These are phyloP conservation scores for cucumber (Cucumis sativus) DNA, from an alignment of 306 rosid species.

Conservation along the genomic window DNA sequence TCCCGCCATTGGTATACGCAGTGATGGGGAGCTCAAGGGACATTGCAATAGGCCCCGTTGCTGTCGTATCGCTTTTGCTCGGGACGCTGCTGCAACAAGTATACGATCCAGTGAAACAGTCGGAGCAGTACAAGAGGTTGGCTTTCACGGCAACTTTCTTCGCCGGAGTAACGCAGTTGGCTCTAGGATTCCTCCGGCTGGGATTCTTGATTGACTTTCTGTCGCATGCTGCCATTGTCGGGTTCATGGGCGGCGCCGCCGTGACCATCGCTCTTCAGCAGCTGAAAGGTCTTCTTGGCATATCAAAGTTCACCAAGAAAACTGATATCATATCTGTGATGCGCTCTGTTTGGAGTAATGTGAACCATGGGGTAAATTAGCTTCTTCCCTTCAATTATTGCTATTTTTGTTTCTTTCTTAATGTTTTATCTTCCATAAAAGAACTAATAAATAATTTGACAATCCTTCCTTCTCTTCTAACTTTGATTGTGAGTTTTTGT, in stretches of 20 bases:
- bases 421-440: neutral
- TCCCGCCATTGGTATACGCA: slow-evolving; percentile 64
- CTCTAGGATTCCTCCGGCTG: slow-evolving; percentile 53
- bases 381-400: neutral
- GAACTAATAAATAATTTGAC: too few relatives aligned
- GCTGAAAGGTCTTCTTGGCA: slow-evolving; percentile 76
- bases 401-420: neutral
- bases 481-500: neutral
- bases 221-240: slow-evolving; percentile 84
- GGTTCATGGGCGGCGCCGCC: slow-evolving; percentile 93
- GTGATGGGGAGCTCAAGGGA: slow-evolving; percentile 81
- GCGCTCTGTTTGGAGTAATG: slow-evolving; percentile 38
- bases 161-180: slow-evolving; percentile 61
- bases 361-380: slow-evolving; percentile 49
- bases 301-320: slow-evolving; percentile 48
- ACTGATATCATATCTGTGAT: slow-evolving; percentile 63
- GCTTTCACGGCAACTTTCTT: slow-evolving; percentile 81
- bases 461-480: neutral
- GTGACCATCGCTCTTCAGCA: slow-evolving; percentile 78
- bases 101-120: slow-evolving; percentile 3
- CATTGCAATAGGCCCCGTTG: slow-evolving; percentile 79
- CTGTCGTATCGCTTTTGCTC: slow-evolving; percentile 76
- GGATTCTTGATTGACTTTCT: slow-evolving; percentile 85
- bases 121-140: slow-evolving; percentile 30
- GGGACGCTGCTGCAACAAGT: slow-evolving; percentile 37